Base-by-base conservation (phyloP, 768 basidiomycete genomes). In the Leucosporidium creatinivorum region DNA sequence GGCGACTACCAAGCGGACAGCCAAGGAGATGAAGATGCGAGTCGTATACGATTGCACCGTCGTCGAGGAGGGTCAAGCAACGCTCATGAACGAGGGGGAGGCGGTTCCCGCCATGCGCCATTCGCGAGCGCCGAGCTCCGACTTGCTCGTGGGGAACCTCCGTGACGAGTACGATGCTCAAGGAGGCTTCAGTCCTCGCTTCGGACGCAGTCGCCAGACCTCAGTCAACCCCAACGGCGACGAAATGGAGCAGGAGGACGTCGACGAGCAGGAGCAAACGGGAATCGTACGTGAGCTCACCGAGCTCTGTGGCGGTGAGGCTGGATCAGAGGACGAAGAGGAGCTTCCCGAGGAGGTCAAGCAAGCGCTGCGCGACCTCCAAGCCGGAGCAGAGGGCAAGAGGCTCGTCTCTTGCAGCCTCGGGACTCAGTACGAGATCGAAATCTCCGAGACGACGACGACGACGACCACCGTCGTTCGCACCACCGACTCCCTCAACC, bases 41-140 rank as follows among this genome's bases (percentile, higher is more conserved):
- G 75, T 77, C 75, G 61, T 80, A n/a, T 77, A 77, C 60, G 79
- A 80, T 60, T 77, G 77, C 60, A 77, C 76, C 6, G 73, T 79
- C 52, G 73, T 77, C 25, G 33, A 58, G 36, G 52, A 25, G 13
- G 25, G 25, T 28, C 52, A 28, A 17, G 52, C 3, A 13, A 31
- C 31, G 12, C 19, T 28, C 31, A 17, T 39, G 19, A 31, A 33
- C n/a, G 50, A 33, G n/a, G 44, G 48, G 54, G 60, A 48, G 56
- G 8, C 39, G 8, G 39, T 15, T 2, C 2, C 39, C 39, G 39
- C 8, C 39, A 44, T 9, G 39, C 39, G 39, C 8, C 39, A 44
- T 44, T 44, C 39, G 39, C 39, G 39, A 15, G 39, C 39, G 39
- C 39, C 39, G 39, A 44, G 39, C 39, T 44, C 39, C 39, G 39